Evolutionary conservation across 805 yeast species (phyloP).

Genomic region (Candida verbasci): DNA sequence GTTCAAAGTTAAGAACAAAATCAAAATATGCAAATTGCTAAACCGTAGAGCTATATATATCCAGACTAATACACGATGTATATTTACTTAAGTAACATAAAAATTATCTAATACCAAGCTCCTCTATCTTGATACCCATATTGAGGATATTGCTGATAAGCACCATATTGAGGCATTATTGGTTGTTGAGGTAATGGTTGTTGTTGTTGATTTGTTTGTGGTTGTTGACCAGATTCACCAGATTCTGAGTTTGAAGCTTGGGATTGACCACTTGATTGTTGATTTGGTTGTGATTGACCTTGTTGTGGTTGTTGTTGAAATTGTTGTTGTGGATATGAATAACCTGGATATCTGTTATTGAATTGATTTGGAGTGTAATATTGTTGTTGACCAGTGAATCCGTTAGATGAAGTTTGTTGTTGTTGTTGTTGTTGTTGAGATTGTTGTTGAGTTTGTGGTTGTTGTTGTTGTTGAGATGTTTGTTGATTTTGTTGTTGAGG

Average conservation of each 20-base stretch:
- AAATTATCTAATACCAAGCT: constrained; percentile 37
- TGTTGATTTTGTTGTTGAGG: constrained; percentile 14
- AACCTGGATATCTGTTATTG: constrained; percentile 28
- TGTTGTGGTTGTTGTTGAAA: constrained; percentile 9
- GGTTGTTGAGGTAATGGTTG: constrained; percentile 33
- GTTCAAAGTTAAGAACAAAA: constrained; percentile 41
- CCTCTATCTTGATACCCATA: constrained; percentile 45
- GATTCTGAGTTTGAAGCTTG: constrained; percentile 3
- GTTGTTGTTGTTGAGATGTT: constrained; percentile 11
- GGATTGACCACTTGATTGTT: constrained; percentile 3
- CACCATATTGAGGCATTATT: constrained; percentile 39
- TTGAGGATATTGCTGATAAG: constrained; percentile 46
- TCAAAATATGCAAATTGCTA: constrained; percentile 35
- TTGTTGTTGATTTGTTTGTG: constrained; percentile 16
- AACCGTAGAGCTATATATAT: too few relatives aligned
- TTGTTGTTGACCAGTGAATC: constrained; percentile 8
- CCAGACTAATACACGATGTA: constrained; percentile 6
- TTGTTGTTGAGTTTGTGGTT: constrained; percentile 8
- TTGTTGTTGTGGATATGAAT: constrained; percentile 26
- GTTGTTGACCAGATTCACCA: constrained; percentile 14
- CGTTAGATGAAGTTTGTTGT: constrained; percentile 2
- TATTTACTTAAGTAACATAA: constrained; percentile 2
- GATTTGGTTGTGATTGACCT: constrained; percentile 3
- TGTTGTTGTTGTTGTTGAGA: constrained; percentile 7
- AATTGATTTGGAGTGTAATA: constrained; percentile 27